Base-by-base conservation (phyloP, 139 green algal genomes). In the Ettlia oleoabundans region DNA sequence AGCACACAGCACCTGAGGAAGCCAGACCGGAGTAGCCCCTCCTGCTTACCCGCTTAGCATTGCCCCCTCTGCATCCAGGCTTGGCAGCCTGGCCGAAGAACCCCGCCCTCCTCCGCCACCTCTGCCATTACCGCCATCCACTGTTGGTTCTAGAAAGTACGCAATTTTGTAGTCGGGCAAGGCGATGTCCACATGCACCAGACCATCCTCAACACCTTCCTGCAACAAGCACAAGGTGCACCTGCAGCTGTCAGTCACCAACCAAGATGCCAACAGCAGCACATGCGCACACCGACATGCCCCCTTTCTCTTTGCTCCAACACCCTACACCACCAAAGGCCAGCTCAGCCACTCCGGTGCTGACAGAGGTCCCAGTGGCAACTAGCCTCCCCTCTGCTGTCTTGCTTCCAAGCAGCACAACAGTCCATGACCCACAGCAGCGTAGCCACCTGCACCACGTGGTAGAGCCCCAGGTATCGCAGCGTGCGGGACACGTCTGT, bases 161-260 rank as follows among this genome's bases (percentile, higher is more conserved):
- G 83, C 83, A 5, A 87, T 64, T 51, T 82, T 82, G 70, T 79
- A 87, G 78, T 87, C 83, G 24, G 83, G 83, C 63, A 87, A 66
- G 0, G 83, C 83, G 15, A 87, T 66, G 22, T 87, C 83, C n/a
- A 87, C 83, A 28, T 82, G 70, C n/a, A 87, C 83, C 28, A 87
- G 47, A 4, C 79, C 83, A n/a, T 87, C 83, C 63, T 87, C 83
- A 37, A 87, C 83, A 9, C 78, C 30, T 8, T 52, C 79, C 83
- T 87, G 77, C 53, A 43, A 10, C 13, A 22, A 38, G 9, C n/a
- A n/a, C 13, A 30, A 47, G 64, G 9, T 33, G 41, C 42, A 68
- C 41, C 52, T 41, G 69, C 8, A 38, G 64, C 9, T 3, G 18
- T 15, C n/a, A n/a, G n/a, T n/a, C 37, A 72, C n/a, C 15, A 13